These are phyloP conservation scores for Rickenella mellea DNA, from an alignment of 768 basidiomycete species.

Conservation along the genomic window DNA sequence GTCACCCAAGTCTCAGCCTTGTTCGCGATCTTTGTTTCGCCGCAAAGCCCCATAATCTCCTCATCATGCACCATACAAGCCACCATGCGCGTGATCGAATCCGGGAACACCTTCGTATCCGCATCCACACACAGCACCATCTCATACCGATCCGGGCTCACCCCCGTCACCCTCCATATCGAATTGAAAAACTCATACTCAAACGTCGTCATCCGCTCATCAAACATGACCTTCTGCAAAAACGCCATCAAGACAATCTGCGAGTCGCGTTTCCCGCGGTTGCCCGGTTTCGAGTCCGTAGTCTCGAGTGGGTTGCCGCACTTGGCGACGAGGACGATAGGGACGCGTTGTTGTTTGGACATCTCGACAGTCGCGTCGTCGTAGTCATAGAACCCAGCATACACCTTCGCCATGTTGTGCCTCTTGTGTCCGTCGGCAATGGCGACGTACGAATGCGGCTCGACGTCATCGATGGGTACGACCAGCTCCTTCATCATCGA, in stretches of 20 bases:
- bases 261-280: slow-evolving; percentile 96
- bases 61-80: slow-evolving; percentile 94
- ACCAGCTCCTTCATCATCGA: slow-evolving; percentile 97
- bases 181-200: slow-evolving; percentile 99
- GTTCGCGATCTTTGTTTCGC: slow-evolving; percentile 99
- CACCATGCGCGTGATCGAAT: slow-evolving; percentile 92
- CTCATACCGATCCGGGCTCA: slow-evolving; percentile 94
- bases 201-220: slow-evolving; percentile 99
- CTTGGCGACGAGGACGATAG: slow-evolving; percentile 93
- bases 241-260: slow-evolving; percentile 98
- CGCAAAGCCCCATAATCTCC: slow-evolving; percentile 98
- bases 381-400: slow-evolving; percentile 95
- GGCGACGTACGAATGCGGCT: slow-evolving; percentile 92
- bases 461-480: slow-evolving; percentile 71
- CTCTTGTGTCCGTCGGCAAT: slow-evolving; percentile 99
- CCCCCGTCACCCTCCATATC: slow-evolving; percentile 89
- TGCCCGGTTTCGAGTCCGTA: slow-evolving; percentile 90
- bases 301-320: slow-evolving; percentile 86
- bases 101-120: slow-evolving; percentile 98
- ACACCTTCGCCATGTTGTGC: slow-evolving; percentile 99
- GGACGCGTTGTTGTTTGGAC: slow-evolving; percentile 93
- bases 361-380: slow-evolving; percentile 82
- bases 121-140: slow-evolving; percentile 93
- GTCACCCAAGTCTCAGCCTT: slow-evolving; percentile 98
- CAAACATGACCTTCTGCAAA: slow-evolving; percentile 99